Evolutionary conservation across 768 basidiomycete species (phyloP).

Genomic region (Cystobasidium onofrii): DNA sequence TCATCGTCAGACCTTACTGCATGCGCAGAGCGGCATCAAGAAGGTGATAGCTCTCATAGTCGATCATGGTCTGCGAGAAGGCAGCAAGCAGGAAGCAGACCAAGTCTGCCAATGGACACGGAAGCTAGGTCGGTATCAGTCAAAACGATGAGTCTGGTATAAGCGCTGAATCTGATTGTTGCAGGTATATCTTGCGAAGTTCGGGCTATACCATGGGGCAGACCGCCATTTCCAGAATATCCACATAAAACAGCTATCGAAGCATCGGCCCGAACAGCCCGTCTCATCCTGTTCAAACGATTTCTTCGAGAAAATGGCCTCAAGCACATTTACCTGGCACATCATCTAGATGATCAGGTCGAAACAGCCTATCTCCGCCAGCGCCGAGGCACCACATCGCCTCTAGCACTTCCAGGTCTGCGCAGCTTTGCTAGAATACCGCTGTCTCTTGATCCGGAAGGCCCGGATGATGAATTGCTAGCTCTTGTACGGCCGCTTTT

Average conservation of each 20-base stretch:
- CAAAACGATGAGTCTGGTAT: neutral
- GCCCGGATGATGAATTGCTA: neutral
- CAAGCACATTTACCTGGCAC: neutral
- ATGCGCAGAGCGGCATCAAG: neutral
- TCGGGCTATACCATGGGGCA: neutral
- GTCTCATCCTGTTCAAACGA: neutral
- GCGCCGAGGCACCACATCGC: neutral
- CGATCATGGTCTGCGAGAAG: neutral
- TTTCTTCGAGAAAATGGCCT: neutral
- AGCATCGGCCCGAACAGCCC: conserved; percentile 6
- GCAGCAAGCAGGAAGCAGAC: neutral
- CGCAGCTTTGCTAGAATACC: neutral
- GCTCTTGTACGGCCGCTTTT: neutral
- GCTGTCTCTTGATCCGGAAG: neutral
- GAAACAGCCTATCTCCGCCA: conserved; percentile 6
- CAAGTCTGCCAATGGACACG: neutral
- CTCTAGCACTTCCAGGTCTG: neutral
- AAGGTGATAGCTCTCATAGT: neutral
- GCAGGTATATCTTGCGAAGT: neutral
- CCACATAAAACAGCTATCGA: neutral
- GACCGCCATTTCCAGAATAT: neutral
- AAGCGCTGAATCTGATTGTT: neutral
- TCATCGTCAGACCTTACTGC: neutral
- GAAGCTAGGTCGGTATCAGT: neutral
- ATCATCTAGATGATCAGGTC: conserved; percentile 9